Base-by-base conservation (phyloP, 768 basidiomycete species). In the Leucocoprinus leucothites region DNA sequence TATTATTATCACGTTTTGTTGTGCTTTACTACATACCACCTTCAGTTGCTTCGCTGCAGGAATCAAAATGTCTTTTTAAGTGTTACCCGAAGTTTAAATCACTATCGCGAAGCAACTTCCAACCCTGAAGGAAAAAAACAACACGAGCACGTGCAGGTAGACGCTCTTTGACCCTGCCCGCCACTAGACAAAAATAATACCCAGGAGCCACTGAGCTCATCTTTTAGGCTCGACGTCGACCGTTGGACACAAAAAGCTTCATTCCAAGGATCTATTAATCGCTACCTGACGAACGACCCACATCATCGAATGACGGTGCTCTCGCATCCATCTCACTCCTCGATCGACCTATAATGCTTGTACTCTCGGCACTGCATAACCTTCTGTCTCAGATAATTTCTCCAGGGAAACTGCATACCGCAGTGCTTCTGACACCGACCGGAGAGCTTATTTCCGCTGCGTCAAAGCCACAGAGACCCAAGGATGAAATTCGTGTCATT, bases 371-470 rank as follows among this genome's bases (percentile, higher is more conserved):
- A 35, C 73, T 91, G 21, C 86, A 89, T 65, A 78, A 74, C 38
- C 74, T 87, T 35, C 81, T 91, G 24, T 71, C 80, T 24, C 83
- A 87, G 64, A 69, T 87, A 4, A 74, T 91, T 31, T 72, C 78
- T 2, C 77, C 80, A 6, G 82, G 85, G 0, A 67, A 74, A 26
- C 67, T 91, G 56, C 90, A 91, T 64, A 89, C 87, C 0, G 87
- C 83, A 1, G 76, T 84, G 40, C 74, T 91, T 26, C 72, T 90
- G 56, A 89, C 87, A 13, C 82, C 87, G 4, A 72, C 84, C n/a
- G 90, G 90, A 13, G 84, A 89, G 59, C 73, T 91, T 24, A 78
- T 91, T 19, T 87, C 86, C 1, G 83, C 76, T 61, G 84, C 85
- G 4, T 78, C 80, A 41, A 72, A 79, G 24, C 75, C 77, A n/a